Base-by-base conservation (phyloP, 805 yeast genomes). In the Danielia reshetovae region DNA sequence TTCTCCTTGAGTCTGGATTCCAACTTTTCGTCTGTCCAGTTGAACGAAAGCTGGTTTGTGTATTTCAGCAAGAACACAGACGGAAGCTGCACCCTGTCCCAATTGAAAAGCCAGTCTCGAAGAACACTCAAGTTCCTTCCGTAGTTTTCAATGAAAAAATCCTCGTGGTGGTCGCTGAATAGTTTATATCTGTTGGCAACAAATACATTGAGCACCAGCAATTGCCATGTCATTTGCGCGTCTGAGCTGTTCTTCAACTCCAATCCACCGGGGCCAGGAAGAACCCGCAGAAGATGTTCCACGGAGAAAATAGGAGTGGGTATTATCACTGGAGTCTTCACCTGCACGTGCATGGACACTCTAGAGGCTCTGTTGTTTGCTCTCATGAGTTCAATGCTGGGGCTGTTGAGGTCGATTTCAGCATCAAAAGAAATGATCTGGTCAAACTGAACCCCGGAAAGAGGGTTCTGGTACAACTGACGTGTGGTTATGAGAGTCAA, bases 371-470 rank as follows among this genome's bases (percentile, higher is more conserved):
- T 32, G n/a, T 30, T 18, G 21, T 33, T 34, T 11, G 53, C 41
- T 24, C 66, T 36, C 12, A 66, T 44, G 30, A 65, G 43, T 21
- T 65, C 68, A 6, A 66, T 46, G 23, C 65, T 59, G 6, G 72
- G 69, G 28, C 57, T 54, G 6, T 53, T 38, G 7, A 49, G 39
- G 38, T 65, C 68, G 16, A 66, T 35, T 9, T 48, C 46, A 3
- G 46, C 33, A 33, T 67, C 72, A 43, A 67, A 65, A 2, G 70
- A 58, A 29, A 67, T 52, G 12, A 66, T 57, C 34, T 60, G 29
- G 38, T 58, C 55, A 38, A 58, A 58, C 15, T 35, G 30, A 1
- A 36, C 24, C n/a, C 35, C 30, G 7, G 42, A 31, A 3, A 41
- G 18, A 18, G 31, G 42, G 6, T 42, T 28, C 36, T 33, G 44